Evolutionary conservation across 139 green algal genomes (phyloP).

Genomic region (Chlamydomonas eustigma): DNA sequence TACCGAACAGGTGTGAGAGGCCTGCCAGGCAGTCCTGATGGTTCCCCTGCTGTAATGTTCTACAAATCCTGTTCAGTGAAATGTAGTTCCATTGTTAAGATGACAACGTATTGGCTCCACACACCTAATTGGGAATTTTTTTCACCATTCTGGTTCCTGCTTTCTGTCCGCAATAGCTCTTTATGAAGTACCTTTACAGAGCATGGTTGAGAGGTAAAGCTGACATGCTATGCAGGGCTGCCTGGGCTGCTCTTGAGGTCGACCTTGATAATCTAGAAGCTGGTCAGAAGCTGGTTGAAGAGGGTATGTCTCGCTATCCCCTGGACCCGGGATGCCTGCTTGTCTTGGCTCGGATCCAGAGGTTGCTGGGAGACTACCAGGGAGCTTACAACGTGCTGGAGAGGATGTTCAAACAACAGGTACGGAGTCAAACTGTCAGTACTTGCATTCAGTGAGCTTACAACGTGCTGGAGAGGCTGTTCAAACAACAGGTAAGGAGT

Average conservation of each 20-base stretch:
- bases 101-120: too few species aligned
- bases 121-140: too few species aligned
- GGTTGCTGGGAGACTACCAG: not conserved
- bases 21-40: too few species aligned
- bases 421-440: too few species aligned
- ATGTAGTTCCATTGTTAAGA: too few species aligned
- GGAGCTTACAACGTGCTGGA: not conserved
- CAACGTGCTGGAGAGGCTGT: not conserved
- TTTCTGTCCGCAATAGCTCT: too few species aligned
- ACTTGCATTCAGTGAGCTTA: not conserved
- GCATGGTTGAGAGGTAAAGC: too few species aligned
- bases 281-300: not conserved
- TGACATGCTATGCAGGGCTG: not conserved
- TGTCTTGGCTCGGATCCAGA: not conserved
- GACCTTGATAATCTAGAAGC: not conserved
- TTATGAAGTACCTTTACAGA: too few species aligned
- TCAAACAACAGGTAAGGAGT: too few species aligned
- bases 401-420: not conserved
- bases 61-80: too few species aligned
- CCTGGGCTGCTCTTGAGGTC: not conserved
- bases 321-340: not conserved
- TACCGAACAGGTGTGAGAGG: slow-evolving; percentile 4
- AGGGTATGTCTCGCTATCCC: not conserved
- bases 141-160: too few species aligned
- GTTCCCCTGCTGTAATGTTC: too few species aligned